A percentile compares a stretch with the other conserved stretches of the same genome.
Conservation (phyloP, 257 asterid species). For the Osmanthus fragrans region DNA sequence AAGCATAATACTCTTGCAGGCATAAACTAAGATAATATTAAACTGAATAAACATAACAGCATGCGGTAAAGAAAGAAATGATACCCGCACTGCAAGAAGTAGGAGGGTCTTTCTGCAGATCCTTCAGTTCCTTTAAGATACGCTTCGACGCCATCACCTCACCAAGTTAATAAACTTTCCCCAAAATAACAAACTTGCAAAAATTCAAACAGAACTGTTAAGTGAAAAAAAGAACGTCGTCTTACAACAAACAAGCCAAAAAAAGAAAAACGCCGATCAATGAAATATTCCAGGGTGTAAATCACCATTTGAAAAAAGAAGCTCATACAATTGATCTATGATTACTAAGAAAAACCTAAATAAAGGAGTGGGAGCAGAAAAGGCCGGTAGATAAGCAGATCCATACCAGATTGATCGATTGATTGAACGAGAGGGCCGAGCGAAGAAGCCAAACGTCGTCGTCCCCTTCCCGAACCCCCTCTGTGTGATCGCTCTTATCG, state of each 20-base stretch:
- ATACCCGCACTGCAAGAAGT: conserved; percentile 38
- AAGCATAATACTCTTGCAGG: not conserved
- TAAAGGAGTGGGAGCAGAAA: not conserved
- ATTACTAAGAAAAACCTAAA: conserved; percentile 1
- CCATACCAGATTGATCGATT: not conserved
- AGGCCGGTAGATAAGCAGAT: conserved; percentile 15
- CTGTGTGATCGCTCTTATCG: not conserved
- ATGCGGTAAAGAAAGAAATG: not conserved
- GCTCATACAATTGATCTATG: not conserved
- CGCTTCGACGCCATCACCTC: conserved; percentile 42
- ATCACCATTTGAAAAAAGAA: not conserved
- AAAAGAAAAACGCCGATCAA: not conserved
- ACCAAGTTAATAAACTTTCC: conserved; percentile 4
- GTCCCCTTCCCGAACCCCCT: conserved; percentile 18
- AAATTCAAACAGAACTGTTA: not conserved
- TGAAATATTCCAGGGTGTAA: not conserved
- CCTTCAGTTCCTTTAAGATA: conserved; percentile 41
- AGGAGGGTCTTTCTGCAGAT: conserved; percentile 41
- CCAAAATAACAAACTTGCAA: conserved; percentile 6
- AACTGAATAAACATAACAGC: not conserved
- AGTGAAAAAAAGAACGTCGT: not conserved
- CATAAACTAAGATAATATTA: not conserved
- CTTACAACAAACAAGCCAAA: not conserved
- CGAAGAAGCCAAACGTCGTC: conserved; percentile 12
- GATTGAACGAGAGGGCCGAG: conserved; percentile 17